Evolutionary conservation across 2,329 filamentous ascomycete species (phyloP), one percentile per base, ranked within the genome.

Genomic region (Cercospora canescens): DNA sequence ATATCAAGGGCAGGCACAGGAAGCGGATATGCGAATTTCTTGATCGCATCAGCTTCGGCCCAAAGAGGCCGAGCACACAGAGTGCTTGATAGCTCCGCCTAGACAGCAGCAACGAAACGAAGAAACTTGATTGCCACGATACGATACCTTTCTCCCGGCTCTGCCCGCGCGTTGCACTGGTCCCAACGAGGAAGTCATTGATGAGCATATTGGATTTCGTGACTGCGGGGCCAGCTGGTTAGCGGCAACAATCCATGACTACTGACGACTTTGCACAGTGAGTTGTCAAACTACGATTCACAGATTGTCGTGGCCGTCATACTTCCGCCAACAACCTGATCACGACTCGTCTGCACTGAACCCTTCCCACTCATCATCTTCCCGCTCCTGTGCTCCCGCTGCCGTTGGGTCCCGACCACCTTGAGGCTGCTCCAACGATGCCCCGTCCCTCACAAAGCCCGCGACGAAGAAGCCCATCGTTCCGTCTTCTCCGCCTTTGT

Each of bases 401-500:
- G 11, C 50, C 14, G 16, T 30, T 55, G 8, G 16, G 34, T 64
- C 61, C 18, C 18, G 18, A 45, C 52, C 56, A 24, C 61, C 64
- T 14, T 63, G 41, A 18, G 35, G 26, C 34, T 11, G 8, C 18
- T 8, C 30, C 24, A 28, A 32, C 24, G 14, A 57, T 24, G 18
- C 55, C 11, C 55, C 71, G 50, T 90, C 86, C 61, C 91, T 84
- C 3, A 92, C 85, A 78, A 99, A 97, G 0, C 86, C 92, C n/a
- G 88, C 93, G 21, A 97, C 91, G 73, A 99, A 99, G 79, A 99
- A 98, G 0, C 95, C 94, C 87, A 97, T 97, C 0, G 94, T 91
- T 0, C 93, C 93, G 69, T 91, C 87, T 9, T 89, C 89, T 71
- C 94, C 93, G 28, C 88, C 91, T 72, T 94, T 91, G 77, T 91